A percentile compares a stretch with the other conserved stretches of the same genome.
phyloP scores from a whole-genome alignment of 805 yeast genomes.

The Yarrowia sp. region DNA sequence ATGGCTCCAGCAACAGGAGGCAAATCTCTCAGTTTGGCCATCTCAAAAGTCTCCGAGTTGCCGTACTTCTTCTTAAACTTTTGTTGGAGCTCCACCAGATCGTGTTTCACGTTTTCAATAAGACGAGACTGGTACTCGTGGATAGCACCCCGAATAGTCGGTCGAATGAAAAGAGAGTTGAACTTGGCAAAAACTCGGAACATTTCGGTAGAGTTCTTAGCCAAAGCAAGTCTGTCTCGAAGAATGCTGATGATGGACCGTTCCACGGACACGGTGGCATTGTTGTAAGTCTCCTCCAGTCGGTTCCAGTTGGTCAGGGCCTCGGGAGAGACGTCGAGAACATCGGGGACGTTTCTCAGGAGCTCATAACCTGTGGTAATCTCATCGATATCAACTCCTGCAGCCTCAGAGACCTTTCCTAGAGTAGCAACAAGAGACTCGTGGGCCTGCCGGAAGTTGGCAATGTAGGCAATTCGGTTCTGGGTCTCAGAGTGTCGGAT shows the following conservation, averaged over 20 bases:
- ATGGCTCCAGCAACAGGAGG: constrained; percentile 49
- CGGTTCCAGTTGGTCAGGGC: constrained; percentile 41
- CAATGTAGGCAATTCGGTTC: constrained; percentile 46
- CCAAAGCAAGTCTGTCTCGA: constrained; percentile 41
- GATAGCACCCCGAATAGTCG: constrained; percentile 54
- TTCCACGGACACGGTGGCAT: constrained; percentile 47
- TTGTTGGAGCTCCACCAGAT: constrained; percentile 44
- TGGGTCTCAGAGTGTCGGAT: constrained; percentile 43
- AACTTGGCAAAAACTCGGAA: constrained; percentile 50
- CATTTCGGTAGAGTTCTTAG: constrained; percentile 48
- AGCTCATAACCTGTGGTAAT: constrained; percentile 33
- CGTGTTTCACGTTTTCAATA: constrained; percentile 48
- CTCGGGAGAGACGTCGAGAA: constrained; percentile 39
- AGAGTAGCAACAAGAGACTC: constrained; percentile 46
- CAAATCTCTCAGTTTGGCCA: constrained; percentile 45
- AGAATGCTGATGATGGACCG: constrained; percentile 44
- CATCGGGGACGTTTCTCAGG: constrained; percentile 41
- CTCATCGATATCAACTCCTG: constrained; percentile 22
- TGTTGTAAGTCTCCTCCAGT: constrained; percentile 45
- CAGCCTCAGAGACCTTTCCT: constrained; percentile 28
- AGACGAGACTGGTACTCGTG: constrained; percentile 57
- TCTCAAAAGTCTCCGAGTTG: constrained; percentile 36
- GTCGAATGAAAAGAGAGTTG: constrained; percentile 49
- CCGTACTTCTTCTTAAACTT: constrained; percentile 40
- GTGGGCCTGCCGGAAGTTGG: constrained; percentile 52